A percentile compares a stretch with the other conserved stretches of the same genome.
These are phyloP conservation scores for Wickerhamiella slavikovae DNA, from an alignment of 805 yeast genomes.

Conservation along the genomic window DNA sequence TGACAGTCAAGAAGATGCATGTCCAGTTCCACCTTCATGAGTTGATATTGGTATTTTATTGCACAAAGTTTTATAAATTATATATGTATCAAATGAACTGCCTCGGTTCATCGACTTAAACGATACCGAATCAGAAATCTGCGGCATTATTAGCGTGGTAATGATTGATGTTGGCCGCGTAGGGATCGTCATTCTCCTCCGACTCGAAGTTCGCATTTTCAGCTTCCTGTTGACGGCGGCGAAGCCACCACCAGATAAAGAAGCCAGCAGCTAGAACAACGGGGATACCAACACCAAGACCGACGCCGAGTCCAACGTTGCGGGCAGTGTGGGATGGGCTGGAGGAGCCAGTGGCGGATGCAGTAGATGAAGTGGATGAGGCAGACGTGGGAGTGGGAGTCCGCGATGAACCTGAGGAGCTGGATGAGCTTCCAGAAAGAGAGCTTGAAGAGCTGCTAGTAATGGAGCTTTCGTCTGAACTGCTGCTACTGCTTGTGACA, in stretches of 20 bases:
- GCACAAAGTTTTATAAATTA: too few relatives aligned
- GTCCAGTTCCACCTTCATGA: too few relatives aligned
- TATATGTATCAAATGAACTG: too few relatives aligned
- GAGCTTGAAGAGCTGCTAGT: background rate
- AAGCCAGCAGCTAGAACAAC: constrained; percentile 23
- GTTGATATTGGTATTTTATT: too few relatives aligned
- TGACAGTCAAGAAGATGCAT: too few relatives aligned
- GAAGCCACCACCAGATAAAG: constrained; percentile 4
- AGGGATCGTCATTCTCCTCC: constrained; percentile 16
- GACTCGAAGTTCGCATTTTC: constrained; percentile 8
- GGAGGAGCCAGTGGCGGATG: constrained; percentile 1
- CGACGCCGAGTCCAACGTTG: constrained; percentile 44
- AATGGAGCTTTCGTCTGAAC: background rate
- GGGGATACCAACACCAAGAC: constrained; percentile 54
- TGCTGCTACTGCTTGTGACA: background rate
- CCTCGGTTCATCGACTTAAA: too few relatives aligned
- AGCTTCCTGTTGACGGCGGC: constrained; percentile 5
- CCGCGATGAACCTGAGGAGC: background rate
- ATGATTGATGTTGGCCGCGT: constrained; percentile 19
- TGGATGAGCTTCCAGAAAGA: background rate
- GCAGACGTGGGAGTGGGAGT: background rate
- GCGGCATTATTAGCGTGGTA: constrained; percentile 19
- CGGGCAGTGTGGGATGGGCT: constrained; percentile 9
- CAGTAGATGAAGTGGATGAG: constrained; percentile 1
- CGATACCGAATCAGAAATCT: too few relatives aligned